These are phyloP conservation scores for Zea luxurians DNA, from an alignment of 176 grass and related monocot genomes.

Conservation along the genomic window DNA sequence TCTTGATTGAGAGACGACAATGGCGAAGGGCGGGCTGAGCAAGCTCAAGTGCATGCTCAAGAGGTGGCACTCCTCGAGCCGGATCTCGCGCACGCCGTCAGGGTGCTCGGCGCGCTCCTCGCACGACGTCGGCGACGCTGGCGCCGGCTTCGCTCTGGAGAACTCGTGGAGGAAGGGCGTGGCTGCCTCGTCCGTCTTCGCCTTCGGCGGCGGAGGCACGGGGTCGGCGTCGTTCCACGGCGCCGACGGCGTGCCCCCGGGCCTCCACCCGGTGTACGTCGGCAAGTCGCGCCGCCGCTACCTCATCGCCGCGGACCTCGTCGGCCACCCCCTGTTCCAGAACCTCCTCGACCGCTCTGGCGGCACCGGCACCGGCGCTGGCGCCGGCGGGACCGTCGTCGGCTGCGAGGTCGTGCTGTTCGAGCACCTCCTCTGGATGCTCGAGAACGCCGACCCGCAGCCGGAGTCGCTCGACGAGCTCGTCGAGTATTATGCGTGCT, in stretches of 20 bases:
- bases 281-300: conserved; percentile 90
- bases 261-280: conserved; percentile 82
- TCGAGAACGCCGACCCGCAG: conserved; percentile 85
- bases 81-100: conserved; percentile 54
- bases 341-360: conserved; percentile 69
- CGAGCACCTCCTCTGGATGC: conserved; percentile 98
- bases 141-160: not conserved
- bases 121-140: conserved; percentile 24
- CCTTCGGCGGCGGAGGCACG: not conserved
- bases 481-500: conserved; percentile 90
- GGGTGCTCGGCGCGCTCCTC: conserved; percentile 34
- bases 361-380: conserved; percentile 25
- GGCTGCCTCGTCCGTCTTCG: conserved; percentile 10
- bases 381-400: conserved; percentile 39
- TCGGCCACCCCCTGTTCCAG: conserved; percentile 84
- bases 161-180: conserved; percentile 44
- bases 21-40: conserved; percentile 74
- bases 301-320: conserved; percentile 71
- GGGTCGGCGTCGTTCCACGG: conserved; percentile 65
- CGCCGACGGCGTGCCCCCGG: conserved; percentile 57
- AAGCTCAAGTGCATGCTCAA: conserved; percentile 94
- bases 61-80: conserved; percentile 85
- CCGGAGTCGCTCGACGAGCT: conserved; percentile 90
- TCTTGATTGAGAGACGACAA: conserved; percentile 10
- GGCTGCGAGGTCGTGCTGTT: conserved; percentile 97